Base-by-base conservation (phyloP, 331 rosid genomes). In the Arachis monticola region DNA sequence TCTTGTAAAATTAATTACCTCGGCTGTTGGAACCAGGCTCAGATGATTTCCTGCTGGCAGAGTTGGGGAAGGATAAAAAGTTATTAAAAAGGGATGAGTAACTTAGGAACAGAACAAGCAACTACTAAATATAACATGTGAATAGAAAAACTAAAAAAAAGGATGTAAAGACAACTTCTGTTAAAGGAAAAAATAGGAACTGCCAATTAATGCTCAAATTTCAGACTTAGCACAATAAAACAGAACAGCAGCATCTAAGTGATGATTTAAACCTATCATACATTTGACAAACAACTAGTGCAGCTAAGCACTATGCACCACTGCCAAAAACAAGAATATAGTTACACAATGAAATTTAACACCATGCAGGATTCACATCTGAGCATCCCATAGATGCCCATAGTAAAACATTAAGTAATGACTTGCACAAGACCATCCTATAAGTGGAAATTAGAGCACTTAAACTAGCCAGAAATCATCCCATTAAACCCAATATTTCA, bases 1-100 rank as follows among this genome's bases (percentile, higher is more conserved):
- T 82, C 85, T 79, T 1, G 96, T 77, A 64, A 77, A 83, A 78
- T 85, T 76, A 77, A 84, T 69, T 0, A 85, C 73, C 77, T 96
- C 94, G 7, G 83, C 40, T 10, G 88, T 86, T n/a, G 92, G 79
- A 53, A 86, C 89, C 79, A 90, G 55, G 75, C 88, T 90, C 65
- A 81, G 67, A 80, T 81, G 81, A 83, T 79, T 85, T 73, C 90
- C 94, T 68, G 89, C 94, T 82, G 89, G 89, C 73, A 63, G 53
- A 70, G 10, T 14, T 65, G 5, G 2, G 53, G 58, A 3, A 2
- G 14, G 10, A 6, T 9, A 53, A 5, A 40, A 42, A 17, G 8
- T 5, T 76, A 3, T 8, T 70, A 22, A 72, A 22, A 61, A 52
- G n/a, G 52, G 52, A 62, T 14, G 38, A 55, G 72, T 51, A 64